Evolutionary conservation across 257 asterid species (phyloP).

Genomic region (Oldenlandia corymbosa): DNA sequence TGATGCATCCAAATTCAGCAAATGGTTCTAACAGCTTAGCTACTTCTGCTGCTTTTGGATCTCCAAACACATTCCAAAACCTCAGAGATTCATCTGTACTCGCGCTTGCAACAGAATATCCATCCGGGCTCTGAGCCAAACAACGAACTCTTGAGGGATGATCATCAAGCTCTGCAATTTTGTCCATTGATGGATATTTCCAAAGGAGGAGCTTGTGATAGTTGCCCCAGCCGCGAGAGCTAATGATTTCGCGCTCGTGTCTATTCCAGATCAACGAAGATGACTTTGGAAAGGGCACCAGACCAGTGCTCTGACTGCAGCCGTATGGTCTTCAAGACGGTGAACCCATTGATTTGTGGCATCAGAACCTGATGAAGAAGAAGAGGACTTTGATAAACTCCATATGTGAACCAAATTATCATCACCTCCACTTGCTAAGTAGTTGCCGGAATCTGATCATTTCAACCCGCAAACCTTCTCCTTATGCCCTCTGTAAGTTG

Average conservation of each 20-base stretch:
- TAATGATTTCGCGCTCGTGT: constrained; percentile 36
- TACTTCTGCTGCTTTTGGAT: constrained; percentile 17
- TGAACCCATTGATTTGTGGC: constrained; percentile 26
- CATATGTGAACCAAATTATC: constrained; percentile 30
- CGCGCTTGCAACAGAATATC: constrained; percentile 29
- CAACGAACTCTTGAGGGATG: constrained; percentile 16
- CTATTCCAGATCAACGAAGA: constrained; percentile 41
- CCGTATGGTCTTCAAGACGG: constrained; percentile 31
- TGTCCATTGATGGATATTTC: constrained; percentile 52
- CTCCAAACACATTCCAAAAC: constrained; percentile 36
- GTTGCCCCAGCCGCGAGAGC: constrained; percentile 33
- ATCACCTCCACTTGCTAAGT: constrained; percentile 33
- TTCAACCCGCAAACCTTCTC: constrained; percentile 29
- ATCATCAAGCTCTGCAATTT: constrained; percentile 38
- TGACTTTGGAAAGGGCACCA: constrained; percentile 56
- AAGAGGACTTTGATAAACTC: constrained; percentile 24
- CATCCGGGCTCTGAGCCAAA: constrained; percentile 42
- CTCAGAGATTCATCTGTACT: constrained; percentile 42
- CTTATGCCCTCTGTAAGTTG: constrained; percentile 23
- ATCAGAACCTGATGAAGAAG: constrained; percentile 25
- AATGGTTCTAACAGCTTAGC: constrained; percentile 21
- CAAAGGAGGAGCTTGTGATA: constrained; percentile 45
- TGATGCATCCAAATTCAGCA: constrained; percentile 27
- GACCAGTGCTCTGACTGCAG: constrained; percentile 44
- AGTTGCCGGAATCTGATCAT: constrained; percentile 32